Conservation (phyloP, 2,329 filamentous ascomycete species). For the Stachybotrys elegans region DNA sequence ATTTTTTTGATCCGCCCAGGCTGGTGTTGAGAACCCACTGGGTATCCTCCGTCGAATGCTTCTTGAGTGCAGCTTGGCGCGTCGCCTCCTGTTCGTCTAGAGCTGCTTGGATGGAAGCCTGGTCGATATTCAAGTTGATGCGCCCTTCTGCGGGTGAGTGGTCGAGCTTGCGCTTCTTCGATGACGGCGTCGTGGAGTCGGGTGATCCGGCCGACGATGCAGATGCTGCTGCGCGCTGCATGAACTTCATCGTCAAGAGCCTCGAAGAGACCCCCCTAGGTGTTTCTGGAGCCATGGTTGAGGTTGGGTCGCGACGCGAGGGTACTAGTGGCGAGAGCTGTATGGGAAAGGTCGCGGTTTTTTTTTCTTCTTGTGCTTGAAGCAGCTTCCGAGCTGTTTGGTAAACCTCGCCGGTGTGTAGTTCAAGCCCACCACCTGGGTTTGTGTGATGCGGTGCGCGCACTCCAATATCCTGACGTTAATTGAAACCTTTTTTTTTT, state of each 20-base stretch:
- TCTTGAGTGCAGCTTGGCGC: constrained; percentile 55
- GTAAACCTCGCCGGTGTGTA: too few relatives aligned
- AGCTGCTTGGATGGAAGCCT: constrained; percentile 57
- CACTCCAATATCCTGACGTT: too few relatives aligned
- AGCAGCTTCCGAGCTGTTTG: too few relatives aligned
- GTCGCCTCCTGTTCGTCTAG: constrained; percentile 63
- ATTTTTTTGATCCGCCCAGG: constrained; percentile 16
- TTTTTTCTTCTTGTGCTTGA: too few relatives aligned
- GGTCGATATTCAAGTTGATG: constrained; percentile 41
- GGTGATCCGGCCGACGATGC: constrained; percentile 39
- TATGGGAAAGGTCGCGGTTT: too few relatives aligned
- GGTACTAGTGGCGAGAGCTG: neutral
- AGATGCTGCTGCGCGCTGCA: constrained; percentile 78
- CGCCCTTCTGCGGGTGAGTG: constrained; percentile 30
- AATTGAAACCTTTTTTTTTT: too few relatives aligned
- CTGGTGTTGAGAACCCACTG: constrained; percentile 66
- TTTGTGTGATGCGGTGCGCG: too few relatives aligned
- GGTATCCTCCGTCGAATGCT: constrained; percentile 62
- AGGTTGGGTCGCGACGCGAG: constrained; percentile 2
- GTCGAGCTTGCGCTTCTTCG: constrained; percentile 59
- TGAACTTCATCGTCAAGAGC: constrained; percentile 94
- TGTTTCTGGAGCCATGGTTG: constrained; percentile 43
- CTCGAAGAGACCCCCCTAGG: constrained; percentile 75
- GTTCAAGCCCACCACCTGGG: too few relatives aligned
- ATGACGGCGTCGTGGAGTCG: constrained; percentile 43